Conservation (phyloP, 228 moss, liverwort and hornwort genomes). For the Sphagnum fallax region DNA sequence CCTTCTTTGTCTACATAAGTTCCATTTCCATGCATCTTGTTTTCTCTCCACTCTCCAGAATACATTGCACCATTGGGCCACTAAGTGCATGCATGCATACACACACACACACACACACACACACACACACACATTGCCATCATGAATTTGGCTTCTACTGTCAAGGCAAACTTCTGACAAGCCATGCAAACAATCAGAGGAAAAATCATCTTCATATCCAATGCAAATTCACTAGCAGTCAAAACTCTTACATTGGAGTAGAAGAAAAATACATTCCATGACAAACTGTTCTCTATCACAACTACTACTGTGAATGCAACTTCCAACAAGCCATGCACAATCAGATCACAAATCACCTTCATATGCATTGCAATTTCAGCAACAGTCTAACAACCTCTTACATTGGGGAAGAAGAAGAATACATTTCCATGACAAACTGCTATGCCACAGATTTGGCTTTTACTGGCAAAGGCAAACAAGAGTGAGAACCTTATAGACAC, state of each 20-base stretch:
- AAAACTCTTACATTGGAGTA: no score
- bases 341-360: not conserved
- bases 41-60: slow-evolving; percentile 67
- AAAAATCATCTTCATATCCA: not conserved
- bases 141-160: not conserved
- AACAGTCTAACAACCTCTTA: no score
- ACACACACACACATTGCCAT: not conserved
- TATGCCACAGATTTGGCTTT: no score
- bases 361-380: not conserved
- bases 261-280: no score
- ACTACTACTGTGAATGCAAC: no score
- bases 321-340: no score
- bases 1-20: slow-evolving; percentile 62
- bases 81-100: slow-evolving; percentile 1
- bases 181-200: not conserved
- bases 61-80: slow-evolving; percentile 76
- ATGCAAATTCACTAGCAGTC: not conserved
- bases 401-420: no score
- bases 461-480: no score
- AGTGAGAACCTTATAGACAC: slow-evolving; percentile 42
- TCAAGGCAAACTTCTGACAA: no score
- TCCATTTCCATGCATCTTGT: slow-evolving; percentile 88
- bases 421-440: no score
- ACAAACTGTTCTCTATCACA: no score
- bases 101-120: no score